These are phyloP conservation scores for Colletotrichum phormii DNA, from an alignment of 2,329 filamentous ascomycete species.

Conservation along the genomic window DNA sequence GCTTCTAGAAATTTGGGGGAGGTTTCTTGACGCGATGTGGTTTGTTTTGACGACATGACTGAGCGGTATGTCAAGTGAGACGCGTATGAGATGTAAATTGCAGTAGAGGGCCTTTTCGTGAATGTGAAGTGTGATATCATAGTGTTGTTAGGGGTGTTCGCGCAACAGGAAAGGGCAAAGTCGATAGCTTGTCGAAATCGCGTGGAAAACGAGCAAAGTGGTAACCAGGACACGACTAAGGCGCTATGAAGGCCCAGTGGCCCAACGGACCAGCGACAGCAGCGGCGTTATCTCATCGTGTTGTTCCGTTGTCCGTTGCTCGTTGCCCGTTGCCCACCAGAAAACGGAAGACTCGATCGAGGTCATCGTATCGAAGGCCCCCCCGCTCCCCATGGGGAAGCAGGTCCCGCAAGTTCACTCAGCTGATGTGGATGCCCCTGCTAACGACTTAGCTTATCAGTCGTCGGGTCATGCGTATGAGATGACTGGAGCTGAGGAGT, in stretches of 20 bases:
- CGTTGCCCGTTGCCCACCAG: neutral
- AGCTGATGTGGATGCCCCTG: constrained; percentile 28
- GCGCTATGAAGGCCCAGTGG: too few relatives aligned
- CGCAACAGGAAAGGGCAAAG: too few relatives aligned
- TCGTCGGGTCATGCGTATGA: neutral
- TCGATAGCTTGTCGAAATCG: too few relatives aligned
- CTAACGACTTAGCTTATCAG: neutral
- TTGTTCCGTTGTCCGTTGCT: neutral
- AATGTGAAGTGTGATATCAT: too few relatives aligned
- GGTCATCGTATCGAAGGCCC: neutral
- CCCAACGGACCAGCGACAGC: neutral
- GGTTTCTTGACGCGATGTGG: neutral
- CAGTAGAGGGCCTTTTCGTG: neutral
- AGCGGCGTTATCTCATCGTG: neutral
- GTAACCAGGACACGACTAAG: too few relatives aligned
- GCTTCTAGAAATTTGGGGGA: neutral
- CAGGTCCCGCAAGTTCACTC: constrained; percentile 25
- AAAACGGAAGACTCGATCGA: neutral
- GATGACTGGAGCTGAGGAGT: constrained; percentile 5
- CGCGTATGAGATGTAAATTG: too few relatives aligned
- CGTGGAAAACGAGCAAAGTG: too few relatives aligned
- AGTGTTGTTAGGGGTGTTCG: too few relatives aligned
- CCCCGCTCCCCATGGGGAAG: constrained; percentile 34
- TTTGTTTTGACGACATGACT: constrained; percentile 2
- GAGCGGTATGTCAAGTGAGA: neutral